phyloP scores from a whole-genome alignment of 257 asterid genomes.

The Nicotiana noctiflora region DNA sequence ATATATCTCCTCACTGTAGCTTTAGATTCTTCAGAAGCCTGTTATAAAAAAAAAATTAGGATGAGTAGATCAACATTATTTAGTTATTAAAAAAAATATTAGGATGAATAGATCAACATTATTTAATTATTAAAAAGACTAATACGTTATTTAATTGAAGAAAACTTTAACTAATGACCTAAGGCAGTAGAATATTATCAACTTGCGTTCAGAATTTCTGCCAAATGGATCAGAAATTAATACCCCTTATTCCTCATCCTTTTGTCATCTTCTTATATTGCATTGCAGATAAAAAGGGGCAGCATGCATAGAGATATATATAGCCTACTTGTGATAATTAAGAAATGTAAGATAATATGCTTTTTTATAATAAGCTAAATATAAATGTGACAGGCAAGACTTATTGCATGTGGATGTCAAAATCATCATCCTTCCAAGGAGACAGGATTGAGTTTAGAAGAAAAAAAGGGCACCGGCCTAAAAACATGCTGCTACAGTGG shows the following conservation, averaged over 20 bases:
- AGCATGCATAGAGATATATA: too few relatives aligned
- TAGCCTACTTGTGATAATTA: too few relatives aligned
- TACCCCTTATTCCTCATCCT: too few relatives aligned
- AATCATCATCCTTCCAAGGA: neutral
- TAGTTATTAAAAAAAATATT: too few relatives aligned
- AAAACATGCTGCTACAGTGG: neutral
- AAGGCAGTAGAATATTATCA: neutral
- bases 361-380: neutral
- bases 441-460: neutral
- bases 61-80: neutral
- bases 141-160: neutral
- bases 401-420: neutral
- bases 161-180: neutral
- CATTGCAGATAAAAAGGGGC: too few relatives aligned
- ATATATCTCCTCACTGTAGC: conserved; percentile 26
- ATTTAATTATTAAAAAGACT: too few relatives aligned
- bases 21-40: conserved; percentile 68
- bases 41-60: conserved; percentile 4
- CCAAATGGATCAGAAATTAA: neutral
- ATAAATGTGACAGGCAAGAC: neutral
- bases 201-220: neutral
- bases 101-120: too few relatives aligned
- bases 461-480: neutral
- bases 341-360: neutral
- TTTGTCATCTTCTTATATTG: neutral